Conservation (phyloP, 208 protist species). For the Trypanosoma vivax region DNA sequence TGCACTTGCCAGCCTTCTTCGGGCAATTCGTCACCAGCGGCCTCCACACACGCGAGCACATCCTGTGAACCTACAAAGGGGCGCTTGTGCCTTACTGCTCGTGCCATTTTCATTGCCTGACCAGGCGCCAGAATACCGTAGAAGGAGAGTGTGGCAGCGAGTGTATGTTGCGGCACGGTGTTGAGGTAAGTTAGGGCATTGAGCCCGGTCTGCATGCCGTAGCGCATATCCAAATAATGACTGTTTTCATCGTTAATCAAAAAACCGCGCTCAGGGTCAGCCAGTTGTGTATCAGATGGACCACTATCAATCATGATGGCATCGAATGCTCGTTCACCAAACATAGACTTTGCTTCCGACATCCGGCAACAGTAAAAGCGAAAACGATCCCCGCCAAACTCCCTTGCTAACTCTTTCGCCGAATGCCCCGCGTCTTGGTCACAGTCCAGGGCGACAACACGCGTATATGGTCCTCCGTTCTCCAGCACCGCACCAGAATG, state of each 20-base stretch:
- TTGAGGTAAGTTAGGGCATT: conserved; percentile 76
- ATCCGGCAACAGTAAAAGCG: conserved; percentile 66
- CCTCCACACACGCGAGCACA: conserved; percentile 49
- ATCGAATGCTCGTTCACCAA: conserved; percentile 80
- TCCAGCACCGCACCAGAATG: conserved; percentile 77
- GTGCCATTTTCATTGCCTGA: conserved; percentile 79
- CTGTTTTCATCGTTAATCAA: conserved; percentile 54
- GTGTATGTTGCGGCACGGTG: conserved; percentile 57
- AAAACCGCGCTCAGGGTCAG: conserved; percentile 74
- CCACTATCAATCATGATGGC: conserved; percentile 84
- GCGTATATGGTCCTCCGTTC: conserved; percentile 76
- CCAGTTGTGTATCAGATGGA: conserved; percentile 68
- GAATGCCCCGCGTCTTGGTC: conserved; percentile 35
- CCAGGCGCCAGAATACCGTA: conserved; percentile 63
- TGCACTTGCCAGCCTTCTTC: conserved; percentile 72
- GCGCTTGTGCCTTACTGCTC: conserved; percentile 47
- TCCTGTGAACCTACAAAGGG: conserved; percentile 44
- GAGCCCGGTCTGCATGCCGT: conserved; percentile 35
- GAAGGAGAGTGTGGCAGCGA: conserved; percentile 35
- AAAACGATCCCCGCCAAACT: conserved; percentile 70
- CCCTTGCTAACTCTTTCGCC: conserved; percentile 39
- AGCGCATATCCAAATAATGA: conserved; percentile 81
- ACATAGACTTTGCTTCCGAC: conserved; percentile 76
- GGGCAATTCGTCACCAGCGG: conserved; percentile 49
- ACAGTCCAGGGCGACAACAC: conserved; percentile 81